A percentile compares a stretch with the other conserved stretches of the same genome.
Evolutionary conservation across 2,329 filamentous ascomycete genomes (phyloP).

Genomic region (Ophiostoma ips): DNA sequence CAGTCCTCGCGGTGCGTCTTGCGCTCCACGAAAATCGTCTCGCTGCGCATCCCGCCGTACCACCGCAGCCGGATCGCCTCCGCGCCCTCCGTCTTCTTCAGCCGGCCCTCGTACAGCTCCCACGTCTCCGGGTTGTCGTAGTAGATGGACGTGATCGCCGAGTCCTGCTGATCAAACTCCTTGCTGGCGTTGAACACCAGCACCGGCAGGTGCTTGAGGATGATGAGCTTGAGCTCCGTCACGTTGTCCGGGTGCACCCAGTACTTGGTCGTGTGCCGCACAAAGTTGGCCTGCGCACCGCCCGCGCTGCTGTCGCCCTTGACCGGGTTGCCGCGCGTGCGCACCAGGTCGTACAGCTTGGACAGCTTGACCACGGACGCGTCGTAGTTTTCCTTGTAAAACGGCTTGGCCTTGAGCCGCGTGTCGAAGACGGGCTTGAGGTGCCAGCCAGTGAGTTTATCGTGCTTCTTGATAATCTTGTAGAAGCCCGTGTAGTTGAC

Average conservation of each 20-base stretch:
- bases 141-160: conserved; percentile 96
- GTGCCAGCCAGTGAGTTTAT: conserved; percentile 91
- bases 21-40: conserved; percentile 92
- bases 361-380: conserved; percentile 89
- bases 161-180: conserved; percentile 81
- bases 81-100: conserved; percentile 96
- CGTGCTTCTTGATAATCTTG: conserved; percentile 99
- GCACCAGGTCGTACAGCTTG: conserved; percentile 84
- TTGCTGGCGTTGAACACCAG: conserved; percentile 96
- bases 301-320: conserved; percentile 87
- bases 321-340: conserved; percentile 81
- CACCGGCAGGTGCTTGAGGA: conserved; percentile 92
- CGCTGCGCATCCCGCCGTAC: conserved; percentile 93
- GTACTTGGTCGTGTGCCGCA: conserved; percentile 96
- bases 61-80: conserved; percentile 92
- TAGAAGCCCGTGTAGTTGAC: conserved; percentile 98
- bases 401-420: conserved; percentile 86
- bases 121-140: conserved; percentile 91
- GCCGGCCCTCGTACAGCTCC: conserved; percentile 83
- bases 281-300: conserved; percentile 85
- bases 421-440: conserved; percentile 93
- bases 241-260: conserved; percentile 99
- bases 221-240: conserved; percentile 93
- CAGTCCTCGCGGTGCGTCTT: conserved; percentile 98
- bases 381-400: conserved; percentile 99